Evolutionary conservation across 2,329 filamentous ascomycete species (phyloP).

Genomic region (Lecanicillium sp.): DNA sequence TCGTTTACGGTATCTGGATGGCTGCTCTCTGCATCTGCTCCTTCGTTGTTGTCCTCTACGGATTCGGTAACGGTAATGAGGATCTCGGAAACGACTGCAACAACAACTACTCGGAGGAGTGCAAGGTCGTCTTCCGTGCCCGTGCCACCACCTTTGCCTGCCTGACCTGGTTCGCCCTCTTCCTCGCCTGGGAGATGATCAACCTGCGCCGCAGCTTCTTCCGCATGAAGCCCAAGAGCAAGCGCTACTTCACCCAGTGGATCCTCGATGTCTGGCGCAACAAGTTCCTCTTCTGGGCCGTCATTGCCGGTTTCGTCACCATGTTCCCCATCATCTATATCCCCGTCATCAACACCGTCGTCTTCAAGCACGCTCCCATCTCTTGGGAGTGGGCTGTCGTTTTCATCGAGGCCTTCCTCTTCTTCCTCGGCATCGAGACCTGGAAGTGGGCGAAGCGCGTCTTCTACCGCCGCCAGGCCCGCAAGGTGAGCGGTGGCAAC

Average conservation of each 20-base stretch:
- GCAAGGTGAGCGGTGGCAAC: conserved; percentile 14
- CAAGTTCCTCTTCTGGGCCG: conserved; percentile 61
- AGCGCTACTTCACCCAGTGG: conserved; percentile 59
- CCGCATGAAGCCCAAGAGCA: conserved; percentile 60
- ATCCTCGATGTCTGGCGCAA: conserved; percentile 62
- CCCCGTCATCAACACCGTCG: conserved; percentile 48
- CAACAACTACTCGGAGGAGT: conserved; percentile 43
- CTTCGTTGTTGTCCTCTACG: conserved; percentile 48
- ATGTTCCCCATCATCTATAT: conserved; percentile 51
- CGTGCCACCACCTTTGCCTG: conserved; percentile 67
- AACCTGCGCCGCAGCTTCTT: conserved; percentile 66
- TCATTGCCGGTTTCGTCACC: conserved; percentile 39
- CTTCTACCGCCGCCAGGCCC: conserved; percentile 29
- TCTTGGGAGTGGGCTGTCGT: conserved; percentile 57
- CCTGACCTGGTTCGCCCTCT: conserved; percentile 67
- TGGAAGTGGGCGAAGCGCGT: conserved; percentile 55
- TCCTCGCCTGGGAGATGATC: conserved; percentile 72
- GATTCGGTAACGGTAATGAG: conserved; percentile 38
- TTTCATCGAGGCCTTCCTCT: conserved; percentile 47
- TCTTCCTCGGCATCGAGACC: conserved; percentile 50
- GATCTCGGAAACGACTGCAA: conserved; percentile 57
- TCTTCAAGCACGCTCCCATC: conserved; percentile 54
- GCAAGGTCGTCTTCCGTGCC: conserved; percentile 59
- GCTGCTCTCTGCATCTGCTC: conserved; percentile 49
- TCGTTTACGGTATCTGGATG: conserved; percentile 63